Evolutionary conservation across 306 rosid species (phyloP).

Genomic region (Abrus precatorius): DNA sequence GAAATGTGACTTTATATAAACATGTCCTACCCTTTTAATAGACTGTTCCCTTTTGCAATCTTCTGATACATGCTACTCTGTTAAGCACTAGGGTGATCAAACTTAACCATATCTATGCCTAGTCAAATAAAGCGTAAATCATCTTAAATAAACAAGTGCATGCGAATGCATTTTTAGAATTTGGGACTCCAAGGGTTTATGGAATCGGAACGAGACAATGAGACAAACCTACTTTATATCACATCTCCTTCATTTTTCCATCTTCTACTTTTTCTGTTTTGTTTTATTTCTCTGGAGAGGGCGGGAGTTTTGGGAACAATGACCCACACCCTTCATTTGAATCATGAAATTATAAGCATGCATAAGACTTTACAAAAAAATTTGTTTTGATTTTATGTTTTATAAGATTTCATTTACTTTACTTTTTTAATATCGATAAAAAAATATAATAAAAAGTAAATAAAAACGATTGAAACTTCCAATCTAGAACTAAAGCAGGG

Average conservation of each 20-base stretch:
- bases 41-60: constrained; percentile 51
- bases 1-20: constrained; percentile 50
- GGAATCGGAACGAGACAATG: not conserved
- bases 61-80: constrained; percentile 39
- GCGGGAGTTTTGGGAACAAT: not conserved
- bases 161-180: constrained; percentile 22
- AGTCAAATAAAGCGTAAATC: constrained; percentile 26
- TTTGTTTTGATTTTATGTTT: not conserved
- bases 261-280: not conserved
- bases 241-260: not conserved
- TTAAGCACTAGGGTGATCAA: constrained; percentile 41
- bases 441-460: too few relatives aligned
- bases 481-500: too few relatives aligned
- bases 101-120: constrained; percentile 11
- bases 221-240: constrained; percentile 9
- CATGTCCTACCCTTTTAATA: constrained; percentile 52
- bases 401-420: not conserved
- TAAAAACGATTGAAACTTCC: too few relatives aligned
- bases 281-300: not conserved
- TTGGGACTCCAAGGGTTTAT: constrained; percentile 11
- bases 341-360: not conserved
- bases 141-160: constrained; percentile 1
- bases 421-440: not conserved
- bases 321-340: not conserved
- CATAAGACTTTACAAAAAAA: not conserved